Evolutionary conservation across 768 basidiomycete genomes (phyloP).

Genomic region (Suillus brevipes): DNA sequence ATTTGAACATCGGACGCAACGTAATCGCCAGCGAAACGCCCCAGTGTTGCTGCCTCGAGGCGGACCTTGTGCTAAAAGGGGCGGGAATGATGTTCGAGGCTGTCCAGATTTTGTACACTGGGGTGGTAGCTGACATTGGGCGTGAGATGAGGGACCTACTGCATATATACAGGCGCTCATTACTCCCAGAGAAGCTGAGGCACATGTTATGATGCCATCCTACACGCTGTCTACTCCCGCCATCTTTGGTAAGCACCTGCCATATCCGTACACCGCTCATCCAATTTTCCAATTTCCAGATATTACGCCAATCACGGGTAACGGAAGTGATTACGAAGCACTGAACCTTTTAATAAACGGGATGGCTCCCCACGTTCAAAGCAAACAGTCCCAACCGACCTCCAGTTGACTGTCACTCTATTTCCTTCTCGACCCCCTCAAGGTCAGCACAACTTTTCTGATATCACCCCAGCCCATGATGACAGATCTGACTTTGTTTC

Average conservation of each 20-base stretch:
- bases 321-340: conserved; percentile 3
- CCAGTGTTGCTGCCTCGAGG: conserved; percentile 17
- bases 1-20: not conserved
- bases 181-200: conserved; percentile 7
- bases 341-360: conserved; percentile 8
- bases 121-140: conserved; percentile 6
- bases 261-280: not conserved
- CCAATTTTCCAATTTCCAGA: not conserved
- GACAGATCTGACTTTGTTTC: not conserved
- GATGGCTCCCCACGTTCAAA: not conserved
- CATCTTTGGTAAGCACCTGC: conserved; percentile 17
- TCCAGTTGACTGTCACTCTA: not conserved
- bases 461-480: not conserved
- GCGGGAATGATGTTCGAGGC: not conserved
- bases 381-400: not conserved
- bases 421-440: not conserved
- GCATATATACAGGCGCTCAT: conserved; percentile 1
- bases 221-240: conserved; percentile 21
- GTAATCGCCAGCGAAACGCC: not conserved
- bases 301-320: conserved; percentile 4
- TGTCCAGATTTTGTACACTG: not conserved
- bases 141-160: conserved; percentile 1
- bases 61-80: conserved; percentile 7
- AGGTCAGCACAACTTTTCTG: not conserved
- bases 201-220: conserved; percentile 15